phyloP scores from a whole-genome alignment of 1,139 yeast species.

The Torulaspora globosa region DNA sequence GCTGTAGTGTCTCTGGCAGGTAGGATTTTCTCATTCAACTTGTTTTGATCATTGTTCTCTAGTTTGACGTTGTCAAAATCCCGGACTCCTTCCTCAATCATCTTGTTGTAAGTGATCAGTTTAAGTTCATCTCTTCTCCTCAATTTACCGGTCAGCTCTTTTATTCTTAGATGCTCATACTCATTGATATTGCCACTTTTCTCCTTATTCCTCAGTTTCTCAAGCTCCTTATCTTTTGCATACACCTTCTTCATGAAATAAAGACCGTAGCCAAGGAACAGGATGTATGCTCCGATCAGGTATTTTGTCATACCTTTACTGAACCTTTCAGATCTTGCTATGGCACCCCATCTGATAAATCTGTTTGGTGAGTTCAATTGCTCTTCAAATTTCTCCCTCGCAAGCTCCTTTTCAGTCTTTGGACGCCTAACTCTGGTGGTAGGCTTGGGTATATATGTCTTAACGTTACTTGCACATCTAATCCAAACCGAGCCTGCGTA shows the following conservation, averaged over 20 bases:
- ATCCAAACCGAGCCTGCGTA: background rate
- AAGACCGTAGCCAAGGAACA: constrained; percentile 56
- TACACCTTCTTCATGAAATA: constrained; percentile 65
- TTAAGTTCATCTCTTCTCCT: constrained; percentile 56
- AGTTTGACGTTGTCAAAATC: constrained; percentile 43
- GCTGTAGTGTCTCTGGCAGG: constrained; percentile 78
- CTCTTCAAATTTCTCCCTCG: constrained; percentile 34
- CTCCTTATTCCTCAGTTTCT: constrained; percentile 42
- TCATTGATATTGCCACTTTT: constrained; percentile 44
- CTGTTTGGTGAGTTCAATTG: constrained; percentile 36
- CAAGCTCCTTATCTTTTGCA: constrained; percentile 60
- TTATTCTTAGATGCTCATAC: constrained; percentile 58
- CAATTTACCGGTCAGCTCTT: constrained; percentile 45
- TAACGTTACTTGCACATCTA: constrained; percentile 18
- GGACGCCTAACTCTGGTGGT: constrained; percentile 24
- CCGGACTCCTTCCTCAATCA: constrained; percentile 43
- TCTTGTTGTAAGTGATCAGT: constrained; percentile 48
- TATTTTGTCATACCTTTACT: constrained; percentile 49
- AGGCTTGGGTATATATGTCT: constrained; percentile 24
- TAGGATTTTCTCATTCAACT: constrained; percentile 46
- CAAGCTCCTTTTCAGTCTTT: constrained; percentile 35
- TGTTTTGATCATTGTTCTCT: constrained; percentile 51
- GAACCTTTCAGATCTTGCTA: constrained; percentile 43
- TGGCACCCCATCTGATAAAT: constrained; percentile 46
- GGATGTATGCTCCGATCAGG: constrained; percentile 55